A percentile compares a stretch with the other conserved stretches of the same genome.
These are phyloP conservation scores for Diplodia mutila DNA, from an alignment of 2,329 filamentous ascomycete genomes.

Conservation along the genomic window DNA sequence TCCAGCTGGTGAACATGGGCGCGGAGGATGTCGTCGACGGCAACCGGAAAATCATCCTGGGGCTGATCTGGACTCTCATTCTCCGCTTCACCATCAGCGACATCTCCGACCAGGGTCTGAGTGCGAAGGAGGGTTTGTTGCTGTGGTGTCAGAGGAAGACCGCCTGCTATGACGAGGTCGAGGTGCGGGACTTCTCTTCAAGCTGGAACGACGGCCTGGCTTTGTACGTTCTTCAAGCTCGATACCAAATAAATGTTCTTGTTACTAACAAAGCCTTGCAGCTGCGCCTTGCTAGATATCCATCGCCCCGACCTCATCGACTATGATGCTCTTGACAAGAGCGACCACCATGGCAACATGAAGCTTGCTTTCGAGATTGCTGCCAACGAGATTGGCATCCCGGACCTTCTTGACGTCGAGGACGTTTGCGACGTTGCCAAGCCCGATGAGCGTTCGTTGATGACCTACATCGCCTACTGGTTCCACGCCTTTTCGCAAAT, in stretches of 20 bases:
- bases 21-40: slow-evolving; percentile 98
- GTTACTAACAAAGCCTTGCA: slow-evolving; percentile 31
- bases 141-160: slow-evolving; percentile 99
- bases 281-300: slow-evolving; percentile 91
- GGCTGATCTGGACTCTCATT: slow-evolving; percentile 98
- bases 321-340: slow-evolving; percentile 92
- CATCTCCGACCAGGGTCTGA: slow-evolving; percentile 97
- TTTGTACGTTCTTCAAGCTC: slow-evolving; percentile 57
- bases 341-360: slow-evolving; percentile 95
- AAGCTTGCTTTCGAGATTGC: slow-evolving; percentile 97
- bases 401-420: slow-evolving; percentile 92
- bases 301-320: slow-evolving; percentile 97
- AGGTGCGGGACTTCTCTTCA: slow-evolving; percentile 89
- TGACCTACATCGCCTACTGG: slow-evolving; percentile 99
- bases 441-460: slow-evolving; percentile 93
- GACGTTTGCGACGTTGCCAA: slow-evolving; percentile 96
- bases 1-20: slow-evolving; percentile 98
- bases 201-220: slow-evolving; percentile 98
- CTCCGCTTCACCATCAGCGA: slow-evolving; percentile 97
- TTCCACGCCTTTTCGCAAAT: slow-evolving; percentile 99
- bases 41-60: slow-evolving; percentile 95
- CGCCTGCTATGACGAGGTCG: slow-evolving; percentile 95
- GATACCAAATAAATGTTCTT: not conserved
- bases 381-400: slow-evolving; percentile 94
- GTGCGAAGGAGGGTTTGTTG: slow-evolving; percentile 91